Evolutionary conservation across 2,329 filamentous ascomycete genomes (phyloP).

Genomic region (Calonectria fujianensis): DNA sequence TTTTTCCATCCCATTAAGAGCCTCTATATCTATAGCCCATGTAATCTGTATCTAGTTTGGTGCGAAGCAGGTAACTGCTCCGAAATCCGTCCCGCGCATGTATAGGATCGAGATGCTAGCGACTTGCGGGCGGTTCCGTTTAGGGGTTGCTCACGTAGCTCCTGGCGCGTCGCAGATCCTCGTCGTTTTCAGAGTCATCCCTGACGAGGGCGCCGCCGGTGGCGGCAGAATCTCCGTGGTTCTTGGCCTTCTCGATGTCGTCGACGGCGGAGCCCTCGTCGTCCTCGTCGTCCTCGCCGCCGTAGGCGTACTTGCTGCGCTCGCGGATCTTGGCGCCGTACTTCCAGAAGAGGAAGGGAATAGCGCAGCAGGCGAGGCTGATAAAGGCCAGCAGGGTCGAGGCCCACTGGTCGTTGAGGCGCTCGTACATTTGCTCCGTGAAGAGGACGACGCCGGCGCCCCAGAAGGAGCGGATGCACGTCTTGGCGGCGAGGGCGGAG

Average conservation of each 20-base stretch:
- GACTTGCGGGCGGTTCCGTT: conserved; percentile 21
- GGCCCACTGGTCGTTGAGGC: conserved; percentile 85
- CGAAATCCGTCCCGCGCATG: conserved; percentile 10
- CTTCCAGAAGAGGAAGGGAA: conserved; percentile 88
- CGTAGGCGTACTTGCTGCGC: conserved; percentile 83
- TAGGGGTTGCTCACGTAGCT: conserved; percentile 70
- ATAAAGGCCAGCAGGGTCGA: conserved; percentile 83
- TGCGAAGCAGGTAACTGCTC: neutral
- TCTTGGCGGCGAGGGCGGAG: conserved; percentile 88
- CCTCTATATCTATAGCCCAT: conserved; percentile 22
- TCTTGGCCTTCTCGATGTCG: conserved; percentile 63
- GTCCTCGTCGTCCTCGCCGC: conserved; percentile 67
- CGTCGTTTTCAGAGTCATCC: conserved; percentile 59
- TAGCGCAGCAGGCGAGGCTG: conserved; percentile 84
- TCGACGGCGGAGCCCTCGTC: conserved; percentile 44
- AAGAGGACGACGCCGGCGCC: conserved; percentile 86
- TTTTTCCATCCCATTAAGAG: conserved; percentile 18
- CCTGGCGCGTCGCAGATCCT: conserved; percentile 65
- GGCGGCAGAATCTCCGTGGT: conserved; percentile 37
- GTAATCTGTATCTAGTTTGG: conserved; percentile 10
- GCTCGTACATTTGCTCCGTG: conserved; percentile 86
- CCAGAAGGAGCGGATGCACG: conserved; percentile 86
- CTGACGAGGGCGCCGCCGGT: conserved; percentile 51
- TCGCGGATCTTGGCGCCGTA: conserved; percentile 83
- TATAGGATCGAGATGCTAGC: conserved; percentile 22